Conservation (phyloP, 208 protist genomes). For the Endotrypanum monterogeii region DNA sequence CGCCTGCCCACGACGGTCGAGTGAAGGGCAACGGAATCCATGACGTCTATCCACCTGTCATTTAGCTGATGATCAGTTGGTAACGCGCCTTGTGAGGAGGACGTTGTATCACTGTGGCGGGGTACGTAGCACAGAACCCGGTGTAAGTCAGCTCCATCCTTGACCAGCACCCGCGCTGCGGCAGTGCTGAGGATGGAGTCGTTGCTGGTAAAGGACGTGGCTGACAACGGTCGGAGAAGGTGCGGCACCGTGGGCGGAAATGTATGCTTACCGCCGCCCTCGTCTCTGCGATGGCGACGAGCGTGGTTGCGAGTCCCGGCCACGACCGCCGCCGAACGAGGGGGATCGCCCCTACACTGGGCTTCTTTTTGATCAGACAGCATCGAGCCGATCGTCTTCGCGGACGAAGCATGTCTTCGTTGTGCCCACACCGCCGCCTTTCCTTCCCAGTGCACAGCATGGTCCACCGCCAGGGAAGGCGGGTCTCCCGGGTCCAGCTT, state of each 20-base stretch:
- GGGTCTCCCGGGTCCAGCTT: conserved; percentile 2
- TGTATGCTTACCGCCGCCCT: not conserved
- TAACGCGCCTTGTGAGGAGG: conserved; percentile 27
- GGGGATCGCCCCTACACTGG: not conserved
- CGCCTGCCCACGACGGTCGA: conserved; percentile 36
- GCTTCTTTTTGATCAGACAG: not conserved
- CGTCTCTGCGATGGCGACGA: not conserved
- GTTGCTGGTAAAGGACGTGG: conserved; percentile 12
- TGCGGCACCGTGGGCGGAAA: not conserved
- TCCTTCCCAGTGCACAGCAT: not conserved
- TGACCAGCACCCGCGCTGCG: conserved; percentile 12
- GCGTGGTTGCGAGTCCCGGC: not conserved
- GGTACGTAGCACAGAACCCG: conserved; percentile 32
- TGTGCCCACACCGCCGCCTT: not conserved
- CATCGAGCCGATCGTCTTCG: not conserved
- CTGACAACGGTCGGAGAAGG: not conserved
- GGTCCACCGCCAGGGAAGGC: not conserved
- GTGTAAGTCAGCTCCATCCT: conserved; percentile 29
- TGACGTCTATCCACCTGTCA: conserved; percentile 24
- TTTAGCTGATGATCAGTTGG: conserved; percentile 17
- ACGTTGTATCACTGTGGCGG: conserved; percentile 36
- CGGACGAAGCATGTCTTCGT: not conserved
- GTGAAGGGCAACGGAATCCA: conserved; percentile 35
- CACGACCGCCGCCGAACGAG: not conserved
- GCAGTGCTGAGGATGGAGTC: conserved; percentile 8